phyloP scores from a whole-genome alignment of 2,329 filamentous ascomycete genomes.

The Ascochyta clinopodiicola region DNA sequence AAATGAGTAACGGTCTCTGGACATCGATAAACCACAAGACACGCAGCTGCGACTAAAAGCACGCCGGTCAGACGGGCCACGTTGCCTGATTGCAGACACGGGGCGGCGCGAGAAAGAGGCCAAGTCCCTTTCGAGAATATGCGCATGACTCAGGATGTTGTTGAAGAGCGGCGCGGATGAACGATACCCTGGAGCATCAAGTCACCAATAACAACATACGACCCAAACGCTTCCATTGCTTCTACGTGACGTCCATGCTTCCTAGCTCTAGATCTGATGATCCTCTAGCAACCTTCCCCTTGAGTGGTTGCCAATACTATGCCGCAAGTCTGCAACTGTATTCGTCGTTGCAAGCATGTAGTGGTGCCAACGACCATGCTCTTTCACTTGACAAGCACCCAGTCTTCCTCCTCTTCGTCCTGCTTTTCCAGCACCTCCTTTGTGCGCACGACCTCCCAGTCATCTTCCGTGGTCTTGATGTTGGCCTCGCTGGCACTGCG shows the following conservation, averaged over 20 bases:
- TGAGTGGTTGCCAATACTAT: not conserved
- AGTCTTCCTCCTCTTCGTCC: not conserved
- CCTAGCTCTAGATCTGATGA: too few species aligned
- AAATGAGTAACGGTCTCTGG: constrained; percentile 44
- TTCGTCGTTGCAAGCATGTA: not conserved
- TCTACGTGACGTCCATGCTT: too few species aligned
- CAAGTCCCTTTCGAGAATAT: too few species aligned
- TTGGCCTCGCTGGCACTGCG: constrained; percentile 6
- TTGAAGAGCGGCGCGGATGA: not conserved
- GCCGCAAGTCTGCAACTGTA: not conserved
- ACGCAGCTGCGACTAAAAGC: not conserved
- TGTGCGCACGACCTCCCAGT: not conserved
- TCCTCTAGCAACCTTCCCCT: not conserved
- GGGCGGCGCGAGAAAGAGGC: not conserved
- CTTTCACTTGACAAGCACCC: not conserved
- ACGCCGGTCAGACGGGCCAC: not conserved
- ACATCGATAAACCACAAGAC: not conserved
- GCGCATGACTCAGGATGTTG: too few species aligned
- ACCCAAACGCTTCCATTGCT: not conserved
- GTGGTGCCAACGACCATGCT: not conserved
- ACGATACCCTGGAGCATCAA: constrained; percentile 14
- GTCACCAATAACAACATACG: not conserved
- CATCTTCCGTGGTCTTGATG: constrained; percentile 6
- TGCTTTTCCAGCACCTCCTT: not conserved
- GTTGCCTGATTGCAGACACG: not conserved